These are phyloP conservation scores for Fusarium newnesense DNA, from an alignment of 2,329 filamentous ascomycete genomes.

Conservation along the genomic window DNA sequence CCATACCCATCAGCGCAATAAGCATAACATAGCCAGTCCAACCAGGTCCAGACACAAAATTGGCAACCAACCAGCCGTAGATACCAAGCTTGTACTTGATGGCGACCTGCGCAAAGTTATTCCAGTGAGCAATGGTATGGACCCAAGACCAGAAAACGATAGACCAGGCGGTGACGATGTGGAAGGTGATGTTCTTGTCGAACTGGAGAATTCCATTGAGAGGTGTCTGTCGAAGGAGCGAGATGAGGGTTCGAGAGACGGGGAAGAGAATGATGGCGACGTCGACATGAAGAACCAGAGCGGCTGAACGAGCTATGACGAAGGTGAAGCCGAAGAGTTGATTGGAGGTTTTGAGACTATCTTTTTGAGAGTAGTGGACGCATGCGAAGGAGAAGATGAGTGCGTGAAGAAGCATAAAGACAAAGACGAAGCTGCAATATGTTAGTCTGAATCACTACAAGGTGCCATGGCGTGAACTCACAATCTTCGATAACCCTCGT, in stretches of 20 bases:
- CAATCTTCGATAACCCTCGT: slow-evolving; percentile 85
- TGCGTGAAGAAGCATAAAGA: slow-evolving; percentile 78
- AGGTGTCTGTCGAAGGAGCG: slow-evolving; percentile 80
- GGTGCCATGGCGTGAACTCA: slow-evolving; percentile 55
- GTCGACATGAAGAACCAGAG: slow-evolving; percentile 83
- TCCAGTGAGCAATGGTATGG: slow-evolving; percentile 87
- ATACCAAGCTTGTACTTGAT: slow-evolving; percentile 80
- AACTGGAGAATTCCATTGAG: slow-evolving; percentile 89
- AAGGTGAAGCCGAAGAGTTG: slow-evolving; percentile 80
- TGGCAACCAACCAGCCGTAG: slow-evolving; percentile 80
- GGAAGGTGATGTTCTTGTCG: slow-evolving; percentile 90
- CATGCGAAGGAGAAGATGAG: slow-evolving; percentile 85
- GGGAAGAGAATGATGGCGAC: slow-evolving; percentile 82
- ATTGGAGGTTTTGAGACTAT: slow-evolving; percentile 74
- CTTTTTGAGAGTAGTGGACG: slow-evolving; percentile 82
- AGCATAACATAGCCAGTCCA: slow-evolving; percentile 92
- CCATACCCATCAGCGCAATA: slow-evolving; percentile 80
- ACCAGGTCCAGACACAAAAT: slow-evolving; percentile 81
- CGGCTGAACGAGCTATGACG: slow-evolving; percentile 79
- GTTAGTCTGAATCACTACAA: neutral
- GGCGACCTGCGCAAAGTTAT: slow-evolving; percentile 83
- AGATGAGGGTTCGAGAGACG: slow-evolving; percentile 86
- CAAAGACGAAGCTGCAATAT: slow-evolving; percentile 70
- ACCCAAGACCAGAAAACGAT: slow-evolving; percentile 91
- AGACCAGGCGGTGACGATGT: slow-evolving; percentile 86